Base-by-base conservation (phyloP, 768 basidiomycete species). In the Kwoniella sp. region DNA sequence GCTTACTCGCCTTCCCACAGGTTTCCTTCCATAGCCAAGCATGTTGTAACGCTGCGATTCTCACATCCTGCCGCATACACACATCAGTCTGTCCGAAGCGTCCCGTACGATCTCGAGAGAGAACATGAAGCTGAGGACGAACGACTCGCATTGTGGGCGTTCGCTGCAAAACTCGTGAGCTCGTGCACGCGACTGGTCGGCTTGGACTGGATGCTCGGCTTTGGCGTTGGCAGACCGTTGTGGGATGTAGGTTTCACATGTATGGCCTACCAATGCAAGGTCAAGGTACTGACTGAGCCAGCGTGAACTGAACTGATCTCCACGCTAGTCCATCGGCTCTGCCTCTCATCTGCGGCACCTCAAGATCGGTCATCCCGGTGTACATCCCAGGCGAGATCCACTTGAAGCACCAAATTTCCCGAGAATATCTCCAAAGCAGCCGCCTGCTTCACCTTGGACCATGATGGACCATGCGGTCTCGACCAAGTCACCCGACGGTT, bases 241-340 rank as follows among this genome's bases (percentile, higher is more conserved):
- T 65, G 64, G 64, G 44, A 60, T 10, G 64, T 60, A 27, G 56
- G 63, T 50, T 1, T 3, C 6, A 33, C 5, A 33, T 33, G 7
- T 5, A 33, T 33, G 13, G 33, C 33, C 7, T 33, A 33, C 13
- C 33, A 33, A 33, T 6, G 33, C 5, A 13, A 6, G 33, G n/a
- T n/a, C n/a, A n/a, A n/a, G n/a, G n/a, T n/a, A n/a, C n/a, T n/a
- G n/a, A n/a, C n/a, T n/a, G n/a, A n/a, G n/a, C n/a, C n/a, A n/a
- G n/a, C n/a, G n/a, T n/a, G n/a, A n/a, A n/a, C n/a, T n/a, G n/a
- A n/a, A n/a, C n/a, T n/a, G n/a, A n/a, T n/a, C n/a, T n/a, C n/a
- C n/a, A n/a, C n/a, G n/a, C n/a, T 29, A 65, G 64, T 52, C 58
- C 4, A 58, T 65, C 27, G 36, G 50, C 4, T 36, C 46, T 1